These are phyloP conservation scores for Scheffersomyces parashehatae DNA, from an alignment of 1,139 yeast genomes.

Conservation along the genomic window DNA sequence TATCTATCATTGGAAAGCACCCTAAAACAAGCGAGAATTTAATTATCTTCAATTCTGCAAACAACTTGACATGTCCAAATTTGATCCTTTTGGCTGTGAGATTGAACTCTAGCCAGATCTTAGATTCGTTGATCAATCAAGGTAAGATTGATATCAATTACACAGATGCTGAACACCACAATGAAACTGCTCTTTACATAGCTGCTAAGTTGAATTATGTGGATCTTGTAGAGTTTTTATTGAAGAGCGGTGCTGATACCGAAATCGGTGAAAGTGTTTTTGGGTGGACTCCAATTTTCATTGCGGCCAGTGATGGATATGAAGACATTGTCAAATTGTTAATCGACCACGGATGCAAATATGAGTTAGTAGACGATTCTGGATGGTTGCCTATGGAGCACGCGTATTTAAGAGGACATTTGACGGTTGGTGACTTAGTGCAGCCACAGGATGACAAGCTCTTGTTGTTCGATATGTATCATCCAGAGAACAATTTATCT, in stretches of 20 bases:
- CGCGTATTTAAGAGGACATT: constrained; percentile 88
- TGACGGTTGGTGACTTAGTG: constrained; percentile 64
- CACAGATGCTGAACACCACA: constrained; percentile 56
- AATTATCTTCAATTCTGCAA: constrained; percentile 41
- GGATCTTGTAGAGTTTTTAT: constrained; percentile 56
- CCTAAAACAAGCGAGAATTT: constrained; percentile 72
- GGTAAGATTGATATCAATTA: constrained; percentile 67
- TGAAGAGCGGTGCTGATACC: constrained; percentile 63
- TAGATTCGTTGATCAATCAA: constrained; percentile 53
- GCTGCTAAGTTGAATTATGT: constrained; percentile 67
- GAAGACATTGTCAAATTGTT: constrained; percentile 57
- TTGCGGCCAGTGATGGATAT: constrained; percentile 87
- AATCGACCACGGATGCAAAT: constrained; percentile 53
- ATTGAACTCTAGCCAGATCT: constrained; percentile 58
- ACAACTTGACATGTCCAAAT: constrained; percentile 44
- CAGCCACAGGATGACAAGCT: constrained; percentile 42
- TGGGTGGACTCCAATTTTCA: constrained; percentile 95
- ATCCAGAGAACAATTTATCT: constrained; percentile 38
- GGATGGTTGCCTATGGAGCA: constrained; percentile 99
- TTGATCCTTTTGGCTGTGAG: constrained; percentile 71
- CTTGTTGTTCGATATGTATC: constrained; percentile 40
- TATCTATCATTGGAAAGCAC: constrained; percentile 81
- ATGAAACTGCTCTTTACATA: constrained; percentile 80
- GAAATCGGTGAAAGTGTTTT: constrained; percentile 77
- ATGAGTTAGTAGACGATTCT: constrained; percentile 68